Evolutionary conservation across 768 basidiomycete species (phyloP), one percentile per base, ranked within the genome.

Genomic region (Leccinum imitatum): DNA sequence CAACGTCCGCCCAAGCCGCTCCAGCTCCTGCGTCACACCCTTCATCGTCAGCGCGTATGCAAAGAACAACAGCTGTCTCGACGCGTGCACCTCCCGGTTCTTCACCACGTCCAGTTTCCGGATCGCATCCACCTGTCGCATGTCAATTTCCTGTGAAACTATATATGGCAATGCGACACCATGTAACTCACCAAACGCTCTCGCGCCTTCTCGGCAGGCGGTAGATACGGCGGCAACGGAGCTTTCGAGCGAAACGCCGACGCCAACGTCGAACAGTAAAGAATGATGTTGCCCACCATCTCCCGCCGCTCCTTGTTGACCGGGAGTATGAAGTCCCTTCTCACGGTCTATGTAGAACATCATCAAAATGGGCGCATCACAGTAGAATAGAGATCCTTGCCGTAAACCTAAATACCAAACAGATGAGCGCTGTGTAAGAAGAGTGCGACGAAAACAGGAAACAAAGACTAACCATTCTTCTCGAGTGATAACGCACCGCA

Each of bases 31-130:
- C 9, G 95, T 97, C 41, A 97, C 91, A 7, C 94, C 93, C 71
- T 93, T 90, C 93, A 97, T 95, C 56, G 92, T 90, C 60, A 95
- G 78, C 0, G 92, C 92, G 66, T 98, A 98, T 1, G 94, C 95
- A 66, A 96, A 95, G 76, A 93, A 98, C 19, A 98, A 80, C 4
- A 99, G 78, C 65, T 97, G 91, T 19, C 87, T 79, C 1, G 93
- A 95, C 2, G 86, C 90, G 66, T 89, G 85, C 14, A 89, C 87
- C 35, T 92, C 86, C 4, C 93, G 83, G 53, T 85, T 87, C 66
- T 86, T 89, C n/a, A 97, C 93, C 10, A 96, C 85, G n/a, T 95
- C 90, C 8, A 98, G 81, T 46, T 80, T 79, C 31, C 93, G 79
- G 64, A 98, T 92, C 1, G 91, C 91, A 15, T 86, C 83, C 10